phyloP scores from a whole-genome alignment of 371 early-diverging fungal species.

The Mucor indicus region DNA sequence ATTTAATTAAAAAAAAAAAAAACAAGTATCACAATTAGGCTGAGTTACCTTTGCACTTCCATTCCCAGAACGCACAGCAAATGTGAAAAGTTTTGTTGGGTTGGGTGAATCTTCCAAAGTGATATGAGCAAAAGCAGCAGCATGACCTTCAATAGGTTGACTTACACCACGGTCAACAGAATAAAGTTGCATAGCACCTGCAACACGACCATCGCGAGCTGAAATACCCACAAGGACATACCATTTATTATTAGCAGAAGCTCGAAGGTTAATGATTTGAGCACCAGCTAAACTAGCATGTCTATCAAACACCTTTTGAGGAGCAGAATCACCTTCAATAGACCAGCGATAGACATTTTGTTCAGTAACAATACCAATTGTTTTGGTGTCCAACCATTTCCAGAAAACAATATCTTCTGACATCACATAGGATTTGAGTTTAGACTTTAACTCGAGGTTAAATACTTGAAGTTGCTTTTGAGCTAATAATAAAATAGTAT shows the following conservation, averaged over 20 bases:
- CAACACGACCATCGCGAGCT: conserved; percentile 86
- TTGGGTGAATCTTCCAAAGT: conserved; percentile 74
- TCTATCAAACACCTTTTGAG: conserved; percentile 91
- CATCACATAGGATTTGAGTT: conserved; percentile 91
- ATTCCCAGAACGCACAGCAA: conserved; percentile 81
- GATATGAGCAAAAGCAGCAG: conserved; percentile 92
- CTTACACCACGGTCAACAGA: conserved; percentile 89
- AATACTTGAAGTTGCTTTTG: conserved; percentile 93
- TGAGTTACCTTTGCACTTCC: conserved; percentile 72
- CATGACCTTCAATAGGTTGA: conserved; percentile 96
- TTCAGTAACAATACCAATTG: conserved; percentile 89
- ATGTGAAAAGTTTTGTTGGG: conserved; percentile 90
- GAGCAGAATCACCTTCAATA: conserved; percentile 86
- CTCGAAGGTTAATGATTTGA: conserved; percentile 95
- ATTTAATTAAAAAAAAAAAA: conserved; percentile 5
- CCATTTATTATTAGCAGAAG: conserved; percentile 91
- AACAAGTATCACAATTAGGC: not conserved
- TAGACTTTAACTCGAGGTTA: conserved; percentile 91
- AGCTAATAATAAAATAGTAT: conserved; percentile 57
- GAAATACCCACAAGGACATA: conserved; percentile 92
- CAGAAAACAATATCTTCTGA: conserved; percentile 94
- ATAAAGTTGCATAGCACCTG: conserved; percentile 94
- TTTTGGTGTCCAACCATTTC: conserved; percentile 90
- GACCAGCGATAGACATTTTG: conserved; percentile 95
- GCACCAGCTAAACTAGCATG: conserved; percentile 77